Evolutionary conservation across 371 early-diverging fungal genomes (phyloP).

Genomic region (Coemansia sp.): DNA sequence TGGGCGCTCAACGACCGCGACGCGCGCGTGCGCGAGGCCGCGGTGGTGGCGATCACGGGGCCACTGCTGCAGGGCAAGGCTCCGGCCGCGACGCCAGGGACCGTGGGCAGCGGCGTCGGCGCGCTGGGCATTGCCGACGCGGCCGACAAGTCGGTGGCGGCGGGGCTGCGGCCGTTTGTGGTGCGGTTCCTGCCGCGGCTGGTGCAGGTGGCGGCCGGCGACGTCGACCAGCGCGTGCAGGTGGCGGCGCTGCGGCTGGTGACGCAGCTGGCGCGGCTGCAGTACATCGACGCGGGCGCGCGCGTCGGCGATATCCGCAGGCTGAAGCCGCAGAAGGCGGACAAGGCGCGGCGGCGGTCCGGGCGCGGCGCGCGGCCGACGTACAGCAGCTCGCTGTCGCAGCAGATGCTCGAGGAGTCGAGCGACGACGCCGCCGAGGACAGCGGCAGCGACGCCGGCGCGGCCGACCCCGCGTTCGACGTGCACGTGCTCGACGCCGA

Average conservation of each 20-base stretch:
- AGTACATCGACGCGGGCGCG: constrained; percentile 52
- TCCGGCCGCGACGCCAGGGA: constrained; percentile 5
- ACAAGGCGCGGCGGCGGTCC: neutral
- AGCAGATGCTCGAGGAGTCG: constrained; percentile 53
- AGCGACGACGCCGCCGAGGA: constrained; percentile 26
- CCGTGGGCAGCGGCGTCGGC: constrained; percentile 38
- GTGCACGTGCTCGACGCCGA: constrained; percentile 22
- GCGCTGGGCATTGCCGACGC: constrained; percentile 14
- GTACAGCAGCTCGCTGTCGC: constrained; percentile 42
- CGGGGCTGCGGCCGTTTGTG: constrained; percentile 67
- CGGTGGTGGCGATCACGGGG: constrained; percentile 35
- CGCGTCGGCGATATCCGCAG: constrained; percentile 42
- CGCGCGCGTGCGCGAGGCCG: constrained; percentile 47
- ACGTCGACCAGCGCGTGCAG: constrained; percentile 67
- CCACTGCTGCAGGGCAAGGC: constrained; percentile 20
- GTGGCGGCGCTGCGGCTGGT: constrained; percentile 64
- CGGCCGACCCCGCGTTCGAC: neutral
- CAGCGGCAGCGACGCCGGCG: neutral
- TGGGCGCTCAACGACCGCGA: constrained; percentile 85
- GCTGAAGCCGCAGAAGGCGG: constrained; percentile 1
- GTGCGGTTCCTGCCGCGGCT: constrained; percentile 73
- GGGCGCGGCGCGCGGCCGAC: constrained; percentile 14
- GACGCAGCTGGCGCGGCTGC: constrained; percentile 53
- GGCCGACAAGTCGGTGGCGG: constrained; percentile 20
- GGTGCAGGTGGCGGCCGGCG: constrained; percentile 80